Percentiles rank a stretch among this genome's conserved stretches.
These are phyloP conservation scores for Hawksworthiomyces lignivorus DNA, from an alignment of 2,329 filamentous ascomycete genomes.

Conservation along the genomic window DNA sequence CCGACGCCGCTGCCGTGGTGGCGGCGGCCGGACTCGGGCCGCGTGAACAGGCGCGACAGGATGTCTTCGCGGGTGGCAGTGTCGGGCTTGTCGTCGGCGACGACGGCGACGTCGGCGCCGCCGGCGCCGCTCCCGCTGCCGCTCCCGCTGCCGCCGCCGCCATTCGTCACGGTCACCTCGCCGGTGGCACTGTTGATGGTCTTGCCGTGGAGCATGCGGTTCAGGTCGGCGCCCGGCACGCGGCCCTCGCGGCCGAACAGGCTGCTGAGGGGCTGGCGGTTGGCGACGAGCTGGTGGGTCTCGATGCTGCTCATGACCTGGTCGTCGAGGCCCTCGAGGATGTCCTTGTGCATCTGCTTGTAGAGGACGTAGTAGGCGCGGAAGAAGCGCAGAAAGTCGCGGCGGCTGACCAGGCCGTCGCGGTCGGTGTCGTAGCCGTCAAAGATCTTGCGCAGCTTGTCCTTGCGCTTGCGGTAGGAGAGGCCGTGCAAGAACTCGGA, in stretches of 20 bases:
- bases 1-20: not conserved
- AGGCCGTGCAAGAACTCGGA: constrained; percentile 83
- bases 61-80: constrained; percentile 15
- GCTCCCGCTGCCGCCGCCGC: constrained; percentile 41
- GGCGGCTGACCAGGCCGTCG: constrained; percentile 77
- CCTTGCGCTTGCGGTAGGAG: constrained; percentile 49
- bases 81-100: constrained; percentile 54
- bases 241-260: constrained; percentile 65
- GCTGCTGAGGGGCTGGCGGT: constrained; percentile 67
- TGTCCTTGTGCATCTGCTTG: constrained; percentile 81
- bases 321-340: constrained; percentile 69
- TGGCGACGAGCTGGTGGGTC: constrained; percentile 66
- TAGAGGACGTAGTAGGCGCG: constrained; percentile 86
- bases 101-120: too few species aligned
- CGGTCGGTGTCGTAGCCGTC: constrained; percentile 84
- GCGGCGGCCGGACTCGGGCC: constrained; percentile 14
- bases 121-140: too few species aligned
- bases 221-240: constrained; percentile 55
- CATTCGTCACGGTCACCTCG: constrained; percentile 56
- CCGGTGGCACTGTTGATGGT: constrained; percentile 48
- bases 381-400: constrained; percentile 87
- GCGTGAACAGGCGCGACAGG: constrained; percentile 32
- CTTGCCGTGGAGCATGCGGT: constrained; percentile 60
- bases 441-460: constrained; percentile 32
- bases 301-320: constrained; percentile 69